These are phyloP conservation scores for Talaromyces sp. DNA, from an alignment of 2,329 filamentous ascomycete species.

Conservation along the genomic window DNA sequence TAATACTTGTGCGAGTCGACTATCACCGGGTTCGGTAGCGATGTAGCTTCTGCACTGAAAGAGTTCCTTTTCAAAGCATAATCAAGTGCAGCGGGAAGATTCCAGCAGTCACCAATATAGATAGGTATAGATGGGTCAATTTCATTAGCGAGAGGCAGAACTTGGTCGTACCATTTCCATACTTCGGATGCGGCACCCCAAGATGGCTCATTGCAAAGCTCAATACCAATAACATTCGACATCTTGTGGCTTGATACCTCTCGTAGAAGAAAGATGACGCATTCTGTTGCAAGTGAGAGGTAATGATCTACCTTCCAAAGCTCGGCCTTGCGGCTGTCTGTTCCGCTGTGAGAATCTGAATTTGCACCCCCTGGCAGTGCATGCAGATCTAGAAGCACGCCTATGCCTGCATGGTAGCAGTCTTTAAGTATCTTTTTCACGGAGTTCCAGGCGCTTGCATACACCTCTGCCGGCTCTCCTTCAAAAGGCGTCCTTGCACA, in stretches of 20 bases:
- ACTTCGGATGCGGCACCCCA: constrained; percentile 43
- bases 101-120: constrained; percentile 55
- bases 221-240: constrained; percentile 48
- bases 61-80: constrained; percentile 41
- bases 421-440: constrained; percentile 44
- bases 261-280: constrained; percentile 46
- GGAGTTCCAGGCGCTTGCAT: constrained; percentile 48
- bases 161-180: constrained; percentile 53
- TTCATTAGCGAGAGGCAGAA: constrained; percentile 40
- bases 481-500: constrained; percentile 49
- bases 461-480: constrained; percentile 40
- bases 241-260: constrained; percentile 37
- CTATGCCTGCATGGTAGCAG: constrained; percentile 45
- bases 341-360: constrained; percentile 50
- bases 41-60: constrained; percentile 11
- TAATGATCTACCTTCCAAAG: constrained; percentile 45
- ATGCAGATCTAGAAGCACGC: constrained; percentile 54
- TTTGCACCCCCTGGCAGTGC: constrained; percentile 56
- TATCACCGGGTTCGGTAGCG: constrained; percentile 40
- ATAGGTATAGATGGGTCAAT: constrained; percentile 49
- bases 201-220: constrained; percentile 53
- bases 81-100: constrained; percentile 40
- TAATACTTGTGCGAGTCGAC: constrained; percentile 58
- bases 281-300: constrained; percentile 42
- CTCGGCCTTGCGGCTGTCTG: constrained; percentile 45